Evolutionary conservation across 208 protist species (phyloP).

Genomic region (Acanthamoeba castellanii): DNA sequence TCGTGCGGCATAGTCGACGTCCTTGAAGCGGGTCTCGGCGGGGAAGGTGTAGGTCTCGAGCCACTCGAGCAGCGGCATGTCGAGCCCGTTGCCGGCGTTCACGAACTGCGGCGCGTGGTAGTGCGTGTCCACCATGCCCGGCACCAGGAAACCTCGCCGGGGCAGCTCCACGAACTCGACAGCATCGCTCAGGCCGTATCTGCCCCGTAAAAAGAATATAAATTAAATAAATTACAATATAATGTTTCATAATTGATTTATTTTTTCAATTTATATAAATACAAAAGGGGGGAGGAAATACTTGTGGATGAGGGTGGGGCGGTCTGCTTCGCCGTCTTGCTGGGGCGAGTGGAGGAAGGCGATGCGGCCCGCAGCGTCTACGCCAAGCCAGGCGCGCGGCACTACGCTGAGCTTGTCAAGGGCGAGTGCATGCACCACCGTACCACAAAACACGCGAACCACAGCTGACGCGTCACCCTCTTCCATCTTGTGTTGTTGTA

Average conservation of each 20-base stretch:
- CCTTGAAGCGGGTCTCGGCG: conserved; percentile 84
- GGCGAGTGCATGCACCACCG: conserved; percentile 27
- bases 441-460: not conserved
- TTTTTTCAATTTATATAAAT: not conserved
- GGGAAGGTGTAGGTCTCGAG: conserved; percentile 89
- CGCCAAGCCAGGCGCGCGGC: conserved; percentile 22
- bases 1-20: conserved; percentile 79
- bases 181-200: not conserved
- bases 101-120: conserved; percentile 82
- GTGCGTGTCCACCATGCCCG: conserved; percentile 81
- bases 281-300: not conserved
- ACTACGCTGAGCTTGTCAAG: not conserved
- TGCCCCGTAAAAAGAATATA: not conserved
- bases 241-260: no score
- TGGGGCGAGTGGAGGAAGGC: conserved; percentile 37
- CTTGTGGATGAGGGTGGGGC: not conserved
- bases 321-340: not conserved
- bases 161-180: conserved; percentile 57
- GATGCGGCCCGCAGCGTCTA: conserved; percentile 7
- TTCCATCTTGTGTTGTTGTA: no score
- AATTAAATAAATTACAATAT: not conserved
- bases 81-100: conserved; percentile 84
- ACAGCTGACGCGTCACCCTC: not conserved
- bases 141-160: conserved; percentile 29
- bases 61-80: conserved; percentile 90